phyloP scores from a whole-genome alignment of 2,329 filamentous ascomycete genomes.

The Neonectria faginata region DNA sequence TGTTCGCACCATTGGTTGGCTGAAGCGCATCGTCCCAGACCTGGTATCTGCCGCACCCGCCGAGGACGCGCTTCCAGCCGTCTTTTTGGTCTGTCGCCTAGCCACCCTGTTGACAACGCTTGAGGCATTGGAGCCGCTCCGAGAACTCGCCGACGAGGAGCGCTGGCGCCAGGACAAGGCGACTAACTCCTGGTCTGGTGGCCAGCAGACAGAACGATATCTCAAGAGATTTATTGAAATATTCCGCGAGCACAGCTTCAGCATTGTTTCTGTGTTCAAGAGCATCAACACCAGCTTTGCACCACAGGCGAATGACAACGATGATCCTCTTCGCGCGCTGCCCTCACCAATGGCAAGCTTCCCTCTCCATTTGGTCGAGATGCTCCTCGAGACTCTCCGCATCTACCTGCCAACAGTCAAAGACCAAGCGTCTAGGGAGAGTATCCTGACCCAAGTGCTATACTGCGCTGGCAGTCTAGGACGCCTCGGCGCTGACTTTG shows the following conservation, averaged over 20 bases:
- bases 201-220: conserved; percentile 93
- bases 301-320: conserved; percentile 29
- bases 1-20: conserved; percentile 90
- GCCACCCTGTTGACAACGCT: conserved; percentile 83
- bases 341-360: conserved; percentile 87
- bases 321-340: conserved; percentile 64
- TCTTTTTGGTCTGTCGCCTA: conserved; percentile 90
- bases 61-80: conserved; percentile 79
- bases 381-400: conserved; percentile 81
- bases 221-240: conserved; percentile 97
- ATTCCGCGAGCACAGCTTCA: conserved; percentile 97
- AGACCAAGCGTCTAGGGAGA: conserved; percentile 85
- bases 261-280: conserved; percentile 92
- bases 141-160: conserved; percentile 91
- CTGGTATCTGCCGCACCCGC: conserved; percentile 56
- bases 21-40: conserved; percentile 87
- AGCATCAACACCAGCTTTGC: conserved; percentile 72
- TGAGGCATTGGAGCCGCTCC: conserved; percentile 84
- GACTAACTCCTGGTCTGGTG: conserved; percentile 68
- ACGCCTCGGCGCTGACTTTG: conserved; percentile 91
- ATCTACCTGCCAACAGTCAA: conserved; percentile 83
- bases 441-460: conserved; percentile 88
- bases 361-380: conserved; percentile 82
- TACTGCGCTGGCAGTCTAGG: conserved; percentile 95
- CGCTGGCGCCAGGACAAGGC: conserved; percentile 60